Conservation (phyloP, 106 monocot genomes). For the Dioscorea dumetorum region DNA sequence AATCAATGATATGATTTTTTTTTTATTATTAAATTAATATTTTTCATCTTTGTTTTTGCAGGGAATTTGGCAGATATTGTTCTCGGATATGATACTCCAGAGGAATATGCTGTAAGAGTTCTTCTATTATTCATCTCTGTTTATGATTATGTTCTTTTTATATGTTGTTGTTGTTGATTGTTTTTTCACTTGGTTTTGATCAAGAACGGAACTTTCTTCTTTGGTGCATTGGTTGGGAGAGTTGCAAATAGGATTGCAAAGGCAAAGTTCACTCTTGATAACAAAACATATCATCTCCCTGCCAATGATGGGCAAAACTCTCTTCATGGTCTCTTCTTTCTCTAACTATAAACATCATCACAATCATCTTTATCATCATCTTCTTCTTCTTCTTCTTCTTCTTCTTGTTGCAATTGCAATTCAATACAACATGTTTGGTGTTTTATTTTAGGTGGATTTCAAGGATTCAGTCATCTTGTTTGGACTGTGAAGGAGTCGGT, state of each 20-base stretch:
- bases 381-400: background rate
- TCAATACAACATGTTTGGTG: background rate
- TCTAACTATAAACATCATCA: background rate
- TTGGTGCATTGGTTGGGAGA: conserved; percentile 51
- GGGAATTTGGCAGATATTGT: conserved; percentile 63
- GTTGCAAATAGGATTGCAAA: conserved; percentile 46
- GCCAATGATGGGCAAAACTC: conserved; percentile 37
- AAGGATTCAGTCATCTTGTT: conserved; percentile 32
- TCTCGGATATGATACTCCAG: conserved; percentile 54
- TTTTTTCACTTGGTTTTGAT: background rate
- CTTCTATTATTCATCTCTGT: background rate
- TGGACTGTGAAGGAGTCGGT: conserved; percentile 26
- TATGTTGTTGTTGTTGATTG: background rate
- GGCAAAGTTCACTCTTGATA: conserved; percentile 28
- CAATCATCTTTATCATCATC: no score
- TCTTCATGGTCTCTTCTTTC: conserved; percentile 27
- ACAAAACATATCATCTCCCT: conserved; percentile 16
- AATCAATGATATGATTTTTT: no score
- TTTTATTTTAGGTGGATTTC: conserved; percentile 28
- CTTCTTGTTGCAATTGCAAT: background rate
- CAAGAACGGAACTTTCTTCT: conserved; percentile 38
- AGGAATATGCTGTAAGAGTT: conserved; percentile 38
- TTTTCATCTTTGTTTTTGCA: conserved; percentile 13
- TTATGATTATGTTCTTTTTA: background rate
- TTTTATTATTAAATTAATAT: background rate